These are phyloP conservation scores for Oryza glumipatula DNA, from an alignment of 176 grass and related monocot species.

Conservation along the genomic window DNA sequence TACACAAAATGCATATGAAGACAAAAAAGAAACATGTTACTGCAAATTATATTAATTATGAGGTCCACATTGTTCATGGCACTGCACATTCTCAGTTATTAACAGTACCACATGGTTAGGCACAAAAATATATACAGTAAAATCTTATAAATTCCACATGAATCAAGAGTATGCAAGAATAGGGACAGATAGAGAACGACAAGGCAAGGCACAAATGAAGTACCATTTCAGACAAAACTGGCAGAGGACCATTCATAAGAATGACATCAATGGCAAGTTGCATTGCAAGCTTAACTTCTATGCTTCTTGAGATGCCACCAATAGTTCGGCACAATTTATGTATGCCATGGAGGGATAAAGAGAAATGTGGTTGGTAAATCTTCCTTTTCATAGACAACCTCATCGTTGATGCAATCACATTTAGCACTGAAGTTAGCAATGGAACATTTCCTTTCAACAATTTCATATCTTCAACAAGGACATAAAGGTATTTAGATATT, in stretches of 20 bases:
- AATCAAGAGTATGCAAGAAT: not conserved
- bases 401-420: conserved; percentile 77
- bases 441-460: conserved; percentile 59
- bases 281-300: conserved; percentile 48
- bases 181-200: conserved; percentile 29
- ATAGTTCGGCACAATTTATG: conserved; percentile 64
- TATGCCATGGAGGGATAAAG: conserved; percentile 74
- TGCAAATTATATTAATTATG: conserved; percentile 14
- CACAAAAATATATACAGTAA: not conserved
- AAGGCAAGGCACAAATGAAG: conserved; percentile 25
- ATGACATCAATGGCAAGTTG: conserved; percentile 66
- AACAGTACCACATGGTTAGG: conserved; percentile 8
- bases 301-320: conserved; percentile 56
- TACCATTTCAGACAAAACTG: conserved; percentile 73
- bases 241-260: conserved; percentile 74
- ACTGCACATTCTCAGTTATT: not conserved
- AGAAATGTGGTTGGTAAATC: conserved; percentile 91
- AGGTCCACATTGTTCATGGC: not conserved
- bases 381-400: conserved; percentile 90
- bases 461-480: conserved; percentile 52
- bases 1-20: not conserved
- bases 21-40: not conserved
- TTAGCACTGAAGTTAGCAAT: conserved; percentile 64
- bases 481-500: conserved; percentile 67
- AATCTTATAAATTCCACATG: not conserved